These are phyloP conservation scores for Pythium periplocum DNA, from an alignment of 352 stramenopile genomes.

Conservation along the genomic window DNA sequence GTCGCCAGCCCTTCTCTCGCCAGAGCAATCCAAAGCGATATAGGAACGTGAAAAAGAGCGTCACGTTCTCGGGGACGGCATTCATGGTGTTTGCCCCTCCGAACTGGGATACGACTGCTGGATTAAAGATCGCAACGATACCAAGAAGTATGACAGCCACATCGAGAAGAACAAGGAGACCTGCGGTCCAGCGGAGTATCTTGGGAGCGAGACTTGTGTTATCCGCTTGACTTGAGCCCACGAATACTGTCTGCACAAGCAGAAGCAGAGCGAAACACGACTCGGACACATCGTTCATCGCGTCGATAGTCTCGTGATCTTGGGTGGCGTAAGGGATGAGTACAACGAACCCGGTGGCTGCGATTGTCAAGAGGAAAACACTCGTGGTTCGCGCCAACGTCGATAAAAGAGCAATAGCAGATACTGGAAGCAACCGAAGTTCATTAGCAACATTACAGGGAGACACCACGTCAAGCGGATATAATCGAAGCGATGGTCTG, in stretches of 20 bases:
- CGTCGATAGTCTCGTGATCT: conserved; percentile 13
- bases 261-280: conserved; percentile 8
- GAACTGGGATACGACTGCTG: no score
- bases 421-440: conserved; percentile 9
- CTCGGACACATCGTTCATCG: conserved; percentile 14
- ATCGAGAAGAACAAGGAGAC: neutral
- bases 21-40: no score
- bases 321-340: conserved; percentile 17
- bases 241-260: conserved; percentile 9
- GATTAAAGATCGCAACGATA: no score
- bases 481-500: conserved; percentile 3
- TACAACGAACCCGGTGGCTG: conserved; percentile 11
- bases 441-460: conserved; percentile 6
- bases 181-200: neutral
- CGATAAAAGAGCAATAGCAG: conserved; percentile 3
- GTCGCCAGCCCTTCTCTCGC: no score
- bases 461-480: conserved; percentile 2
- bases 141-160: no score
- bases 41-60: no score
- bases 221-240: conserved; percentile 4
- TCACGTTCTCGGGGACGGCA: no score
- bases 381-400: conserved; percentile 5
- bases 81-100: no score
- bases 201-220: neutral
- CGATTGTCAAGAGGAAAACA: conserved; percentile 12